Percentiles rank a stretch among this genome's conserved stretches.
Conservation (phyloP, 768 basidiomycete species). For the Russula olivacea region DNA sequence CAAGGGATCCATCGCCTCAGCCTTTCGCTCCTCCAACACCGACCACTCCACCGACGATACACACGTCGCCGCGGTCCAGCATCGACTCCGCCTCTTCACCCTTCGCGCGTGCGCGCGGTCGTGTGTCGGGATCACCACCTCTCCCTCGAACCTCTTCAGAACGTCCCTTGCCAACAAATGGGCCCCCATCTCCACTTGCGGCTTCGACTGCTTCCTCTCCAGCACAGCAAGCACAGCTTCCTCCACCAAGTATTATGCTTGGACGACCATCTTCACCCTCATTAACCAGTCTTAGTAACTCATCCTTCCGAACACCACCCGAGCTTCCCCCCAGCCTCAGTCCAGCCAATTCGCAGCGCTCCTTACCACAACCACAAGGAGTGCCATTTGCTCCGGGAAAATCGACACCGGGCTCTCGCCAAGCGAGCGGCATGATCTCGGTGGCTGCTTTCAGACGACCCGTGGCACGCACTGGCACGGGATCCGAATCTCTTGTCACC, state of each 20-base stretch:
- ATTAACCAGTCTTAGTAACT: conserved; percentile 26
- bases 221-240: conserved; percentile 6
- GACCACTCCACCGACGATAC: conserved; percentile 32
- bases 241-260: conserved; percentile 10
- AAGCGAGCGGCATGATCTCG: conserved; percentile 52
- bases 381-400: conserved; percentile 28
- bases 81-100: conserved; percentile 28
- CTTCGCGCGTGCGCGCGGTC: conserved; percentile 11
- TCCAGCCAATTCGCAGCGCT: conserved; percentile 23
- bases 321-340: conserved; percentile 39
- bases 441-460: conserved; percentile 70
- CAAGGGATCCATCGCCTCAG: neutral
- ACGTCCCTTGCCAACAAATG: neutral
- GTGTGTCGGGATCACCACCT: conserved; percentile 10
- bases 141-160: conserved; percentile 3
- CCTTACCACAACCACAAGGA: conserved; percentile 23
- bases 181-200: neutral
- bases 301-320: conserved; percentile 41
- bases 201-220: conserved; percentile 10
- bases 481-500: conserved; percentile 2
- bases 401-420: conserved; percentile 34
- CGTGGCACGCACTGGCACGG: conserved; percentile 33
- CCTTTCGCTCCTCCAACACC: conserved; percentile 36
- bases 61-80: conserved; percentile 27
- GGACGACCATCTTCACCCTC: conserved; percentile 21